These are phyloP conservation scores for Nissolia schottii DNA, from an alignment of 306 rosid genomes.

Conservation along the genomic window DNA sequence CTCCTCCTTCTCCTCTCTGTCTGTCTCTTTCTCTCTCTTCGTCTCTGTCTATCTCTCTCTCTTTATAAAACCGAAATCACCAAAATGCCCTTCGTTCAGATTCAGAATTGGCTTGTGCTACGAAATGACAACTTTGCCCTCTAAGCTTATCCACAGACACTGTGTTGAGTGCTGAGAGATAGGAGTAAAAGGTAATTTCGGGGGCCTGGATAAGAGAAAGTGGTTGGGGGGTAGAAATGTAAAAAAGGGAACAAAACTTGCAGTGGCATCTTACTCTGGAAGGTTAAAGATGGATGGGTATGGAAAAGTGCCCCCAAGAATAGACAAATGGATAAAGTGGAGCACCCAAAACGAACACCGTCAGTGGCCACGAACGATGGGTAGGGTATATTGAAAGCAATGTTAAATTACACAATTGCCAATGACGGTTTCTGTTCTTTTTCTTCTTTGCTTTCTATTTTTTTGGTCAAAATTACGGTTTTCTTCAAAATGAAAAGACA, in stretches of 20 bases:
- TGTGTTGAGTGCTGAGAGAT: background rate
- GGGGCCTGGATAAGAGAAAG: background rate
- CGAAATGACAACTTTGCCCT: background rate
- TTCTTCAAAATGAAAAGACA: background rate
- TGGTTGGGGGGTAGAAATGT: constrained; percentile 30
- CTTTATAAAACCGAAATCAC: constrained; percentile 51
- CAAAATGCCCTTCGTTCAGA: constrained; percentile 11
- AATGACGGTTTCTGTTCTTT: background rate
- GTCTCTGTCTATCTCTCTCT: constrained; percentile 30
- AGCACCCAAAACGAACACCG: constrained; percentile 11
- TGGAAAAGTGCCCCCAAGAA: background rate
- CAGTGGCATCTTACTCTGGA: background rate
- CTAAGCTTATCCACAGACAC: background rate
- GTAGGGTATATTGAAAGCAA: constrained; percentile 20
- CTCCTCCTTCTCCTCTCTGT: background rate
- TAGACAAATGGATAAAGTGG: background rate
- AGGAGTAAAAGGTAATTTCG: constrained; percentile 13
- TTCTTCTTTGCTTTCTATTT: no score
- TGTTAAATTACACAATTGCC: constrained; percentile 14
- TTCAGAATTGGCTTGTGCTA: background rate
- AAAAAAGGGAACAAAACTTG: constrained; percentile 15
- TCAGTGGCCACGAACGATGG: no score
- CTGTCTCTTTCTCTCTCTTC: constrained; percentile 21
- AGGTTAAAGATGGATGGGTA: constrained; percentile 10
- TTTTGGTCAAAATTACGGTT: no score